phyloP scores from a whole-genome alignment of 371 early-diverging fungal species.

The Dinochytrium kinnereticum region DNA sequence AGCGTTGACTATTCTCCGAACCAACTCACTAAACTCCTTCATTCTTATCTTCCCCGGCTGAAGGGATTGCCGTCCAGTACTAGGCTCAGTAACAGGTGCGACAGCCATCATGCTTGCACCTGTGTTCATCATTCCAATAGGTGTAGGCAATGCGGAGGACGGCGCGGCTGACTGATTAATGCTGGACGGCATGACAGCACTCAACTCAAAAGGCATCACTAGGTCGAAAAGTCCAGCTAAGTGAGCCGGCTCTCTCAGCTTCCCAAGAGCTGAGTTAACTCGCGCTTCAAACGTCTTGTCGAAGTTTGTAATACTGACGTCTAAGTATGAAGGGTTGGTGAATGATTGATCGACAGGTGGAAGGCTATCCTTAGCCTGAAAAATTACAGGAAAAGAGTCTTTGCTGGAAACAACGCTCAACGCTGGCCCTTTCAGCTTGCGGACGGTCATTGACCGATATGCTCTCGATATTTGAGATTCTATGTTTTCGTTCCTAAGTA shows the following conservation, averaged over 20 bases:
- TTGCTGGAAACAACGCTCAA: conserved; percentile 2
- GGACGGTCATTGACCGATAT: not conserved
- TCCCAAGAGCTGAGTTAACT: conserved; percentile 28
- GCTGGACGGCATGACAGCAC: not conserved
- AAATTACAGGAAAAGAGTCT: not conserved
- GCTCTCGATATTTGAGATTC: not conserved
- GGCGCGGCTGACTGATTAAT: not conserved
- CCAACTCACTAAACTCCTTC: conserved; percentile 44
- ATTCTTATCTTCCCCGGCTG: conserved; percentile 36
- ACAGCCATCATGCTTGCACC: not conserved
- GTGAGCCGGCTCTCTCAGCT: conserved; percentile 29
- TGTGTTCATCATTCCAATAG: not conserved
- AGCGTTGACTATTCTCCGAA: conserved; percentile 39
- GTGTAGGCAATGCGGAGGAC: not conserved
- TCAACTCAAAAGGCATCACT: conserved; percentile 33
- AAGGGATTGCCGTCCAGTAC: not conserved
- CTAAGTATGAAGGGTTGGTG: not conserved
- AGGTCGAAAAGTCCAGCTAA: conserved; percentile 44
- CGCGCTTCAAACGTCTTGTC: conserved; percentile 31
- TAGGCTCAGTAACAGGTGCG: not conserved
- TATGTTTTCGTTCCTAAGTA: not conserved
- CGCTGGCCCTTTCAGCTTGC: not conserved
- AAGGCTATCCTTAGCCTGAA: too few relatives aligned
- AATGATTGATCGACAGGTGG: not conserved
- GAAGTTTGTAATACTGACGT: not conserved